Evolutionary conservation across 2,329 filamentous ascomycete species (phyloP), one percentile per base, ranked within the genome.

Genomic region (Fonsecaea monophora): DNA sequence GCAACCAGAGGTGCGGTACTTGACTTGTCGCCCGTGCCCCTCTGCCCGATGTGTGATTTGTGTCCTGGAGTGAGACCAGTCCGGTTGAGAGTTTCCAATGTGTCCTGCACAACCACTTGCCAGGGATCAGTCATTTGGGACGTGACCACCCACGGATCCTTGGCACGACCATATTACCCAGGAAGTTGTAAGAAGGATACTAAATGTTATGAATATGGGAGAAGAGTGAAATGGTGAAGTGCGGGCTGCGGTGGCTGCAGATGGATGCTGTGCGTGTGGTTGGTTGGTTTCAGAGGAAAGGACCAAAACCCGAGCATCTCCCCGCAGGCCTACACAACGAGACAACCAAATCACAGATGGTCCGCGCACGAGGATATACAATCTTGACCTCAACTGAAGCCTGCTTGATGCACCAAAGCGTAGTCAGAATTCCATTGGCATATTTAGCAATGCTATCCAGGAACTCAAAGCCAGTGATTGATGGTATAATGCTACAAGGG

Each of bases 401-500:
- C 25, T 50, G 45, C 21, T 48, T 21, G 42, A 48, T 48, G 8
- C 42, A 48, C 18, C 18, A 10, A 25, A 7, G n/a, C 21, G 45
- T 8, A 25, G 45, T 50, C 21, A 21, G 45, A 50, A 50, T 50
- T 30, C 45, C 45, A 50, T 50, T 10, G 8, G 59, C 35, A 15
- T 8, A 55, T 37, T 34, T 13, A 61, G 42, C 38, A 10, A 53
- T 65, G 61, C 68, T 69, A 67, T 69, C 68, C 65, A 65, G 62
- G 59, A 63, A 60, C 54, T 10, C 5, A 40, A 53, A 53, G 48
- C 48, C 30, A 54, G 42, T 57, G 45, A 45, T 25, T 34, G 40
- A 55, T 57, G 53, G 50, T 62, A 58, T 68, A 62, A 53, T 68
- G 34, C 63, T 68, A 68, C 67, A 68, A 21, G 45, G 55, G 59